Base-by-base conservation (phyloP, 169 alveolate genomes). In the Perkinsus marinus region DNA sequence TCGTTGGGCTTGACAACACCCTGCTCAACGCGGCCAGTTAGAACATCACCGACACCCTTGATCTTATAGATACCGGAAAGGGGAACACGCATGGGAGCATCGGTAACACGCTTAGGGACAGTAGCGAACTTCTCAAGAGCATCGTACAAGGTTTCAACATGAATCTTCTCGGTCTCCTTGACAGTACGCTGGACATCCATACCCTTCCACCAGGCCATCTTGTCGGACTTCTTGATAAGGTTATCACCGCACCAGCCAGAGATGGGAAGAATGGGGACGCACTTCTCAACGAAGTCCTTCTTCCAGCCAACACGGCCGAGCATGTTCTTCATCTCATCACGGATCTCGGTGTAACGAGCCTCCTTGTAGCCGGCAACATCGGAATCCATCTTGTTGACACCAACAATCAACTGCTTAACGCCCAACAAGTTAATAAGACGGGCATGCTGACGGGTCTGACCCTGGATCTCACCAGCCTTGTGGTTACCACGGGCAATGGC, bases 11-110 rank as follows among this genome's bases (percentile, higher is more conserved):
- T 98, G 94, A 99, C 96, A 91, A 97, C 93, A 93, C 99, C 99
- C 92, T 99, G 97, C 95, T 98, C 99, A 38, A 99, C 99, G 94
- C 99, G 97, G 90, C 99, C 99, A 91, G 97, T 99, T 69, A 99
- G 99, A 93, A 98, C 99, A 68, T 99, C 98, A 93, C 99, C 99
- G 93, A 98, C 97, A 96, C 99, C 99, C 92, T 99, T 98, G 94
- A 99, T 99, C 97, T 98, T 98, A 98, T 98, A 99, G 30, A 99
- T 90, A 39, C 91, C 91, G 79, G 91, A 90, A 39, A 90, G 43
- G 41, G 91, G 91, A 19, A 90, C 39, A 39, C 91, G 91, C 79
- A 90, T 37, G 38, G 91, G 91, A 26, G 91, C 91, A 30, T 39
- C 69, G 39, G 36, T 90, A 39, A 57, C 79, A 19, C 91, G 91